A percentile compares a stretch with the other conserved stretches of the same genome.
Conservation (phyloP, 495 filamentous ascomycete genomes). For the Aspergillus saccharolyticus region DNA sequence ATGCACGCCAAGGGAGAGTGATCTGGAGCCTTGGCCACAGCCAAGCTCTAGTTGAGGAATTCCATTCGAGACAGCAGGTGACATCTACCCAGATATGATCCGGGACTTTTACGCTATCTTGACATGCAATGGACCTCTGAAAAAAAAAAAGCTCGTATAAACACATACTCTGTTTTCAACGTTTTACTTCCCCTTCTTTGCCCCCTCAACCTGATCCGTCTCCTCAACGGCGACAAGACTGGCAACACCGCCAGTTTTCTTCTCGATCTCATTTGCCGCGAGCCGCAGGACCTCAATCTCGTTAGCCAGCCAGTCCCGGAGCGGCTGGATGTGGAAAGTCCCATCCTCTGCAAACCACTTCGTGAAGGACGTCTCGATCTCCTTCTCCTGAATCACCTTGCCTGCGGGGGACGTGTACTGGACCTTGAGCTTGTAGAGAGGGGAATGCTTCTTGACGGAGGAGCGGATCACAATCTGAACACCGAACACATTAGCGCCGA, state of each 20-base stretch:
- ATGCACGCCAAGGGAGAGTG: slow-evolving; percentile 1
- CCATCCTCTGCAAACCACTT: slow-evolving; percentile 83
- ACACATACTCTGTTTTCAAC: background rate
- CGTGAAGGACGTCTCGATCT: slow-evolving; percentile 66
- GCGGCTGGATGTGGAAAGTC: slow-evolving; percentile 74
- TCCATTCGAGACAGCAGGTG: background rate
- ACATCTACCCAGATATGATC: background rate
- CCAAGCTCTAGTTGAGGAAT: background rate
- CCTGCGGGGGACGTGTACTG: slow-evolving; percentile 44
- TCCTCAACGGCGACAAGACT: slow-evolving; percentile 14
- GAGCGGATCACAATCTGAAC: slow-evolving; percentile 61
- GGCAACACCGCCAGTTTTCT: slow-evolving; percentile 27
- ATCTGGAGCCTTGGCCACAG: background rate
- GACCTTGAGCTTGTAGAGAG: slow-evolving; percentile 70
- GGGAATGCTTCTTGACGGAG: slow-evolving; percentile 67
- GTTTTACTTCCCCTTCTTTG: slow-evolving; percentile 12
- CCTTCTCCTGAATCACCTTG: slow-evolving; percentile 42
- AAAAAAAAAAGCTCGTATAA: background rate
- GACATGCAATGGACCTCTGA: no score
- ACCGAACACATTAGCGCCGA: slow-evolving; percentile 4
- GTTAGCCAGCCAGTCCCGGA: slow-evolving; percentile 73
- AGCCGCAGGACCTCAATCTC: slow-evolving; percentile 63
- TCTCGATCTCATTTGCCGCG: slow-evolving; percentile 57
- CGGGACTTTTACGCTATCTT: background rate
- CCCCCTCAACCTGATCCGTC: slow-evolving; percentile 6